Base-by-base conservation (phyloP, 176 grass and related monocot species). In the Urochloa ruziziensis region DNA sequence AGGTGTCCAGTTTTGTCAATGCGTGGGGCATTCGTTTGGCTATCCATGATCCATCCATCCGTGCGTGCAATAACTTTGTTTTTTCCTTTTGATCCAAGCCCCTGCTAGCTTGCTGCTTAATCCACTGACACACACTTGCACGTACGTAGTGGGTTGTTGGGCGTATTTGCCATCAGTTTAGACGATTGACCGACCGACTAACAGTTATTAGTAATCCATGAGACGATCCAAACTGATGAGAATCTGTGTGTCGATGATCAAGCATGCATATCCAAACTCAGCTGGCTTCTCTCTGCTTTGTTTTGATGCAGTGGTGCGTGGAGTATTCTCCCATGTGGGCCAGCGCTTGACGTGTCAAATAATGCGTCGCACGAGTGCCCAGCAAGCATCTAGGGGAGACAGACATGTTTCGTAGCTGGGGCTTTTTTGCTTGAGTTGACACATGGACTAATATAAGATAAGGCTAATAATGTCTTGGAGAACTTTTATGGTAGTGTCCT, bases 121-220 rank as follows among this genome's bases (percentile, higher is more conserved):
- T 62, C 67, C 5, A 27, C 40, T 23, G 69, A 80, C 59, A 73
- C 59, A 73, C 29, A 72, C 66, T 62, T 23, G 14, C 24, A 19
- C 43, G 42, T 12, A 6, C 8, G 37, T 70, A 88, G 82, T 89
- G 82, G 77, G 82, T 85, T 75, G 87, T 85, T 89, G 87, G 68
- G 42, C 74, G 57, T 68, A 68, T 42, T 80, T 80, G 40, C 52
- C 51, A 35, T 62, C 33, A 64, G 54, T 54, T 53, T 52, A 47
- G 29, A 48, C 19, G 67, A 28, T 70, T 70, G 67, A 70, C 67
- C 40, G 44, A 66, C 43, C 42, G 1, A 5, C 15, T 4, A 4
- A 3, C 10, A 63, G 58, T 78, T n/a, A n/a, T 47, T 61, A 24
- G 13, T 36, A 28, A 36, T 18, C 57, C 7, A 40, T n/a, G 39